Evolutionary conservation across 2,329 filamentous ascomycete species (phyloP).

Genomic region (Aspergillus neoniger): DNA sequence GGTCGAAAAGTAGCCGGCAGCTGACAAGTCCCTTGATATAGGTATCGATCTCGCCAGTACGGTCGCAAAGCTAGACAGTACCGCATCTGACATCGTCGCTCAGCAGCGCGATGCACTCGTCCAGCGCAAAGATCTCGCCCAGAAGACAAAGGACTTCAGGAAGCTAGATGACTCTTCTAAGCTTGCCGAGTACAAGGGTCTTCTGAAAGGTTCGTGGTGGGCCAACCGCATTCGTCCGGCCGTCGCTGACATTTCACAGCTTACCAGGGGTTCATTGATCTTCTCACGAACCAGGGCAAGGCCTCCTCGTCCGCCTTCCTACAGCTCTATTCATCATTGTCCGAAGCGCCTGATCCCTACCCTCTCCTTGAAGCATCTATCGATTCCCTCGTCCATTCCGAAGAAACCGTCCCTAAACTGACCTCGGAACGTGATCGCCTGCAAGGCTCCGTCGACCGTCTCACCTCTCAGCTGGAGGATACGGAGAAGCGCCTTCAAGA

Average conservation of each 20-base stretch:
- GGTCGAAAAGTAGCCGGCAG: background rate
- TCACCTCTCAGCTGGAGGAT: conserved; percentile 81
- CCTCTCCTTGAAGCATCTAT: conserved; percentile 94
- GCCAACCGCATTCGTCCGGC: background rate
- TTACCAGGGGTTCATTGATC: conserved; percentile 96
- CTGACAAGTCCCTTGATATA: conserved; percentile 39
- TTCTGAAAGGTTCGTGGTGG: conserved; percentile 71
- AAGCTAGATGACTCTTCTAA: conserved; percentile 90
- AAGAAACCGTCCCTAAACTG: conserved; percentile 88
- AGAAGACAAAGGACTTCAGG: conserved; percentile 97
- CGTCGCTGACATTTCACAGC: conserved; percentile 53
- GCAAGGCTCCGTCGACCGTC: conserved; percentile 72
- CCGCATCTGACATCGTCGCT: conserved; percentile 90
- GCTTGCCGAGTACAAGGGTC: conserved; percentile 80
- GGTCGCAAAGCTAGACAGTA: conserved; percentile 82
- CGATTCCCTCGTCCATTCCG: conserved; percentile 86
- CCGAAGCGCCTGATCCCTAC: conserved; percentile 95
- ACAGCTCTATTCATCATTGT: conserved; percentile 87
- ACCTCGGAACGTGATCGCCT: conserved; percentile 85
- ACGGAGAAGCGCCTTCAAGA: conserved; percentile 77
- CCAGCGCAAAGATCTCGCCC: conserved; percentile 94
- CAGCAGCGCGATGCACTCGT: conserved; percentile 95
- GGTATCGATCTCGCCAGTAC: conserved; percentile 84
- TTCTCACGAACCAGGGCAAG: conserved; percentile 94
- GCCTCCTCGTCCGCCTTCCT: conserved; percentile 90